Conservation (phyloP, 148 eudicot genomes). For the Oxyria digyna region DNA sequence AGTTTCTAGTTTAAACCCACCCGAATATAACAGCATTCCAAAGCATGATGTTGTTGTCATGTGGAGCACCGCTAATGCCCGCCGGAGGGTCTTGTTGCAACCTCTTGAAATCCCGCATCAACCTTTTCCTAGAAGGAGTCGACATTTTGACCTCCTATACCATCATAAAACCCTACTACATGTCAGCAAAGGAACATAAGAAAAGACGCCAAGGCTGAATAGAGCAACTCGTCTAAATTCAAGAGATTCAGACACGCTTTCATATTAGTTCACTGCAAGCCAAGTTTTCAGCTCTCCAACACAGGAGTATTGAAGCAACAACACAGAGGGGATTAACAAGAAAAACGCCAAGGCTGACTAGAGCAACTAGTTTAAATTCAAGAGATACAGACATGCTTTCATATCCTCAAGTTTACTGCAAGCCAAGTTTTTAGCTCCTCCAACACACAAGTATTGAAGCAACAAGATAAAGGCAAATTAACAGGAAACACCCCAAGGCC, state of each 20-base stretch:
- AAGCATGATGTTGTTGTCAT: slow-evolving; percentile 62
- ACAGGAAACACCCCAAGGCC: too few species aligned
- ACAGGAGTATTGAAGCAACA: too few species aligned
- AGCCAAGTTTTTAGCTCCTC: neutral
- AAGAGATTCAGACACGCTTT: too few species aligned
- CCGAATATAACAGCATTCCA: slow-evolving; percentile 80
- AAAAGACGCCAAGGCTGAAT: neutral
- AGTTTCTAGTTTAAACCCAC: slow-evolving; percentile 15
- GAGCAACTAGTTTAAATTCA: neutral
- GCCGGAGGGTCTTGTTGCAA: slow-evolving; percentile 70
- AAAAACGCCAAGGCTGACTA: neutral
- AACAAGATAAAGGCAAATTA: neutral
- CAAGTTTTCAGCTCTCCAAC: too few species aligned
- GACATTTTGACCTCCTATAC: slow-evolving; percentile 47
- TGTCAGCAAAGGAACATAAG: neutral
- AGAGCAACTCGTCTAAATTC: neutral
- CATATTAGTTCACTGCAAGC: neutral
- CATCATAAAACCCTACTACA: neutral
- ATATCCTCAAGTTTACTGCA: too few species aligned
- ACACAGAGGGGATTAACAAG: too few species aligned
- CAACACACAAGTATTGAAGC: too few species aligned
- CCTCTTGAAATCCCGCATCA: slow-evolving; percentile 72
- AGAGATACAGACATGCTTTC: too few species aligned
- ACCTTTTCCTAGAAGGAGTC: slow-evolving; percentile 57
- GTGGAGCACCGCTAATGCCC: slow-evolving; percentile 68